Conservation (phyloP, 768 basidiomycete species). For the Boletus insuetus region DNA sequence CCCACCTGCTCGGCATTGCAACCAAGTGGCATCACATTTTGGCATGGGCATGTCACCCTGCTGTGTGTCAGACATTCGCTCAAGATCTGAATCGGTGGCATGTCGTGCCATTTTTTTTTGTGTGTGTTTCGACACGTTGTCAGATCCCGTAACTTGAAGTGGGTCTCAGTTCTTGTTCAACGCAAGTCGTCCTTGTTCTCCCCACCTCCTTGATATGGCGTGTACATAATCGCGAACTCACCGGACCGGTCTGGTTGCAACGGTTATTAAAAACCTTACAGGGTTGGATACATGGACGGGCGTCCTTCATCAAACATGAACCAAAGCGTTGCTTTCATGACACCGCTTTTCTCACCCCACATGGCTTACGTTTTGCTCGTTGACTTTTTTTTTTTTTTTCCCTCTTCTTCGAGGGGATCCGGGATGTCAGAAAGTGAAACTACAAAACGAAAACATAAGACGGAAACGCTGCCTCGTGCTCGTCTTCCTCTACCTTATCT, state of each 20-base stretch:
- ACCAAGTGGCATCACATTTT: no score
- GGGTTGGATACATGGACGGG: not conserved
- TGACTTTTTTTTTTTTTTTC: no score
- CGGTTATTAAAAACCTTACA: not conserved
- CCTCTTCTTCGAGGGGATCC: no score
- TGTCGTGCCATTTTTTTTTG: no score
- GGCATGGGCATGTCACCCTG: no score
- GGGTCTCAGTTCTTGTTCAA: no score
- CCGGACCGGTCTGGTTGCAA: not conserved
- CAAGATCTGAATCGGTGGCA: not conserved
- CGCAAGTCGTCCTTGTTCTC: no score
- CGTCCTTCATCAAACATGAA: not conserved
- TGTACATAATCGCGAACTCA: not conserved
- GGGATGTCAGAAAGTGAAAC: no score
- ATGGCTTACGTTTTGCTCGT: no score
- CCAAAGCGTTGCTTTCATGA: not conserved
- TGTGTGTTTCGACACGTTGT: not conserved
- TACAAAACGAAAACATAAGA: no score
- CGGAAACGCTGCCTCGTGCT: not conserved
- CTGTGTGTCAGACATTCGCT: no score
- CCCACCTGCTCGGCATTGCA: no score
- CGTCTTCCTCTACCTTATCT: not conserved
- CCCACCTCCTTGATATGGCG: conserved; percentile 1
- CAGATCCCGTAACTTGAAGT: not conserved
- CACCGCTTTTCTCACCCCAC: conserved; percentile 7